Evolutionary conservation across 352 stramenopile genomes (phyloP).

Genomic region (Globisporangium carolinianum): DNA sequence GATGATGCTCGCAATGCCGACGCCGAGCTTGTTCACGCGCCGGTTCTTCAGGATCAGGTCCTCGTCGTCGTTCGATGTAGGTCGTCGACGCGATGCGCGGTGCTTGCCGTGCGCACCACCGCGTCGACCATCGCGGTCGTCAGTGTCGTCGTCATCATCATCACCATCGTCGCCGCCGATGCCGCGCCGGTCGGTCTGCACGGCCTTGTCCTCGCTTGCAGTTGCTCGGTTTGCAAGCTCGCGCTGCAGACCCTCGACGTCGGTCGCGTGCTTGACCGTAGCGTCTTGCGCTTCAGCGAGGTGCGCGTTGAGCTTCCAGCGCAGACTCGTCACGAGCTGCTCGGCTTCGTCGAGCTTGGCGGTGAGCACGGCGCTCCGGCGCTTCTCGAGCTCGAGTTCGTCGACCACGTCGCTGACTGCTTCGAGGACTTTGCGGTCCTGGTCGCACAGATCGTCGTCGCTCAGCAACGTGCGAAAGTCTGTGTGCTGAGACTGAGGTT

Average conservation of each 20-base stretch:
- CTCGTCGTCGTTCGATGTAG: slow-evolving; percentile 21
- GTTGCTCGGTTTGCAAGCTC: slow-evolving; percentile 21
- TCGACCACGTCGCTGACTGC: slow-evolving; percentile 43
- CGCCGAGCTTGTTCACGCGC: slow-evolving; percentile 53
- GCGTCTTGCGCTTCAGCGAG: slow-evolving; percentile 34
- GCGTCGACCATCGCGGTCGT: slow-evolving; percentile 9
- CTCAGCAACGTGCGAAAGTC: slow-evolving; percentile 1
- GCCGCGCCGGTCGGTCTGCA: slow-evolving; percentile 30
- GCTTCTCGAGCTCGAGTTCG: slow-evolving; percentile 31
- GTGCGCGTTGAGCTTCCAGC: slow-evolving; percentile 50
- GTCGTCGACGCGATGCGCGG: slow-evolving; percentile 17
- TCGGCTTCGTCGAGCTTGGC: slow-evolving; percentile 39
- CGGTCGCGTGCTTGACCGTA: slow-evolving; percentile 18
- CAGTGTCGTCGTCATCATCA: slow-evolving; percentile 18
- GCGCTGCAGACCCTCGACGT: slow-evolving; percentile 32
- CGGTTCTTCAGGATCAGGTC: slow-evolving; percentile 57
- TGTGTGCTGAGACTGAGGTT: too few species aligned
- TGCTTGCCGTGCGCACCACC: slow-evolving; percentile 7
- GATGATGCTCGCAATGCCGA: slow-evolving; percentile 72
- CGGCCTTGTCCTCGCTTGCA: slow-evolving; percentile 28
- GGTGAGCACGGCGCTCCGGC: slow-evolving; percentile 23
- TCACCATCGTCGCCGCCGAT: not conserved
- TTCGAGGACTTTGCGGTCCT: slow-evolving; percentile 60
- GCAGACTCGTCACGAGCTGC: slow-evolving; percentile 32
- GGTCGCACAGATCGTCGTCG: slow-evolving; percentile 49